A percentile compares a stretch with the other conserved stretches of the same genome.
These are phyloP conservation scores for Cutaneotrichosporon mucoides DNA, from an alignment of 1,284 basidiomycete genomes.

Conservation along the genomic window DNA sequence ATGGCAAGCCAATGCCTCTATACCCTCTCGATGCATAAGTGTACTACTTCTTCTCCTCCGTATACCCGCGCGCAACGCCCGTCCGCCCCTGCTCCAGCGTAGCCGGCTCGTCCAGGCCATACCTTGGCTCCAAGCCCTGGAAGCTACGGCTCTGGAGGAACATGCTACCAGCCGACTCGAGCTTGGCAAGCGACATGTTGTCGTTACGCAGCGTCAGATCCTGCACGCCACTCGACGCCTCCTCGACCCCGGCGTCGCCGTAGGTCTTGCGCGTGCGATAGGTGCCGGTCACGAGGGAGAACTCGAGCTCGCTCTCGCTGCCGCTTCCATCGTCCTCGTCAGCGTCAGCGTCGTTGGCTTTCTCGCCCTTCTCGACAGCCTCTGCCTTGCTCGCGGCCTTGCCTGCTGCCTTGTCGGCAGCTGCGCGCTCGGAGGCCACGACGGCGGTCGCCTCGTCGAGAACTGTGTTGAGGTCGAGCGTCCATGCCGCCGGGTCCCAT, in stretches of 20 bases:
- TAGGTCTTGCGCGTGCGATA: constrained; percentile 61
- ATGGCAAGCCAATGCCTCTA: too few relatives aligned
- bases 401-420: too few relatives aligned
- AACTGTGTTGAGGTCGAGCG: constrained; percentile 54
- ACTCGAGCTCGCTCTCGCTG: constrained; percentile 63
- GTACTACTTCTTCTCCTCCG: constrained; percentile 43
- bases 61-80: constrained; percentile 85
- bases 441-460: constrained; percentile 20
- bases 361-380: background rate
- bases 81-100: constrained; percentile 80
- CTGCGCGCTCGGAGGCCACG: constrained; percentile 14
- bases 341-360: too few relatives aligned
- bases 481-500: constrained; percentile 56
- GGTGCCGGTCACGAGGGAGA: constrained; percentile 81
- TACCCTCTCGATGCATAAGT: too few relatives aligned
- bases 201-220: constrained; percentile 61
- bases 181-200: constrained; percentile 53
- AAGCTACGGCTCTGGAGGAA: constrained; percentile 58
- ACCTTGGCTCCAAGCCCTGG: constrained; percentile 73
- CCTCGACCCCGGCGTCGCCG: constrained; percentile 1
- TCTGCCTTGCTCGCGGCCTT: too few relatives aligned
- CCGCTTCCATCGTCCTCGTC: constrained; percentile 21
- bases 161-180: constrained; percentile 67
- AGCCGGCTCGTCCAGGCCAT: constrained; percentile 76
- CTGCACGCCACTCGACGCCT: constrained; percentile 11